Base-by-base conservation (phyloP, 2,329 filamentous ascomycete genomes). In the Penicillium olsonii region DNA sequence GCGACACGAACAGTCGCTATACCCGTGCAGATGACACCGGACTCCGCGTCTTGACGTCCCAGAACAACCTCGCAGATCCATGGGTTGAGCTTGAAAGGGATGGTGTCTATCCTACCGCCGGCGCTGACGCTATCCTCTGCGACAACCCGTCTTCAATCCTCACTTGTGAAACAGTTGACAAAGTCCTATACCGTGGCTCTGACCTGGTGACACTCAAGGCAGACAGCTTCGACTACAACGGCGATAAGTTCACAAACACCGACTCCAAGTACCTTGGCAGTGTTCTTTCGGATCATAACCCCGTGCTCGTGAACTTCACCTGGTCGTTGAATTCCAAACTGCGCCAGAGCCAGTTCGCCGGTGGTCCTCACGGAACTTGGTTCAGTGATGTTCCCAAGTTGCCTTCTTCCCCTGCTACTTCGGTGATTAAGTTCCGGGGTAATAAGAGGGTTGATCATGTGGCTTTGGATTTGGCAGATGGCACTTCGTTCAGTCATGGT, bases 1-100 rank as follows among this genome's bases (percentile, higher is more conserved):
- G 85, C 41, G 84, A 88, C 66, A 83, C 81, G 18, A 88, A 87
- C 69, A 79, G 78, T 49, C 79, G 83, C 17, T 87, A 87, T 69
- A 84, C 82, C 2, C 78, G 81, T 14, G 63, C 75, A 1, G 73
- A 66, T 8, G 81, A 85, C 65, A 78, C 55, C 5, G 55, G 77
- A 31, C 77, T 82, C 42, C 67, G 66, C 5, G 56, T 82, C 45
- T 79, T 85, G 53, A 61, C 69, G n/a, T 70, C 69, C 7, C 71
- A 78, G 49, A 80, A 79, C 44, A 75, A 74, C 27, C 69, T 87
- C 65, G 76, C 67, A 0, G 84, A 88, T 63, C 65, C 76, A 0
- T 87, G 84, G 82, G 73, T 87, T 11, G 68, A 84, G 58, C 72
- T 85, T 0, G 68, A 79, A 34, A 73, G 71, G 12, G 67, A 63